Percentiles rank a stretch among this genome's conserved stretches.
Evolutionary conservation across 305 asterid genomes (phyloP).

Genomic region (Petunia hybrid): DNA sequence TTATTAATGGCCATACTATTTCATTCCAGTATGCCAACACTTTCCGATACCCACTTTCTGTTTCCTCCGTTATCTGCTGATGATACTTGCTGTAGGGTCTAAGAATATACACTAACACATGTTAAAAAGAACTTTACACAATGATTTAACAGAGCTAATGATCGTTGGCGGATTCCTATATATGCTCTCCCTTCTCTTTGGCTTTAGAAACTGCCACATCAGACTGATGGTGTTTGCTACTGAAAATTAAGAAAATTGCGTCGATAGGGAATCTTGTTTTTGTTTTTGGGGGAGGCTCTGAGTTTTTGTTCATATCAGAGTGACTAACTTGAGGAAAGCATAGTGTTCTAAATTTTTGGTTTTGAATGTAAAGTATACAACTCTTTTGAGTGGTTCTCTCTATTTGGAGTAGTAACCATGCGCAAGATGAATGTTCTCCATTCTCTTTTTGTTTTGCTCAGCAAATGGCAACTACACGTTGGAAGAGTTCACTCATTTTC

Average conservation of each 20-base stretch:
- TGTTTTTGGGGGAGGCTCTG: background rate
- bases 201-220: background rate
- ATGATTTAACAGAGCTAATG: slow-evolving; percentile 25
- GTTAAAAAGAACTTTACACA: background rate
- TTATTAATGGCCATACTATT: slow-evolving; percentile 60
- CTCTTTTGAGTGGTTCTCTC: slow-evolving; percentile 1
- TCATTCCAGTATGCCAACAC: slow-evolving; percentile 91
- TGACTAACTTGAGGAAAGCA: background rate
- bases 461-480: background rate
- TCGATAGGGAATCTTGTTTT: background rate
- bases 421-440: background rate
- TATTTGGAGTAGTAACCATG: background rate
- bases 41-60: slow-evolving; percentile 68
- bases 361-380: slow-evolving; percentile 27
- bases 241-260: background rate
- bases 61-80: slow-evolving; percentile 72
- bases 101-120: slow-evolving; percentile 23
- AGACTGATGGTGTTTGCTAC: background rate
- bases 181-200: background rate
- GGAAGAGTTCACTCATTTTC: background rate
- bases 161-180: background rate
- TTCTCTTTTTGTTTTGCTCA: background rate
- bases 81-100: background rate
- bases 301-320: slow-evolving; percentile 24
- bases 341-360: background rate